Conservation (phyloP, 2,329 filamentous ascomycete species). For the Colletotrichum tanaceti region DNA sequence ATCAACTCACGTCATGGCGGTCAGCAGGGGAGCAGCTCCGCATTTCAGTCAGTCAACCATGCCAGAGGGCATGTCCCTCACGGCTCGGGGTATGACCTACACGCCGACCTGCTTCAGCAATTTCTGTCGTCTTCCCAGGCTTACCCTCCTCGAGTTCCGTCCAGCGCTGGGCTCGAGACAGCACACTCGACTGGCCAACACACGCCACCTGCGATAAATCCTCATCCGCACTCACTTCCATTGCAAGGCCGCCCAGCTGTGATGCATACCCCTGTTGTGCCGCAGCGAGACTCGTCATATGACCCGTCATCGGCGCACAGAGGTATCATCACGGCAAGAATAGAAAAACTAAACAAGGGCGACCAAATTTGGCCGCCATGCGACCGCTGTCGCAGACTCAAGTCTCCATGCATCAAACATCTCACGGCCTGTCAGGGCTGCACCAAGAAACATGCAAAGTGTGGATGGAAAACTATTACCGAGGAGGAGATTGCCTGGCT, state of each 20-base stretch:
- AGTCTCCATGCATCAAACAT: constrained; percentile 86
- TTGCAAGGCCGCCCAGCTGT: constrained; percentile 45
- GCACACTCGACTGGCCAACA: constrained; percentile 43
- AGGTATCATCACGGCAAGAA: constrained; percentile 75
- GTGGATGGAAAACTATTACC: constrained; percentile 84
- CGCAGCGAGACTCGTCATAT: constrained; percentile 46
- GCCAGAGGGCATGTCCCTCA: constrained; percentile 44
- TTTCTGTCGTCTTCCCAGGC: constrained; percentile 52
- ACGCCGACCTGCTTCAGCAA: constrained; percentile 67
- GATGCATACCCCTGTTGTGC: constrained; percentile 45
- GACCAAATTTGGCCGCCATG: constrained; percentile 84
- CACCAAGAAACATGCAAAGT: constrained; percentile 91
- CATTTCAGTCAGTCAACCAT: constrained; percentile 52
- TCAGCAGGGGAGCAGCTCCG: constrained; percentile 50
- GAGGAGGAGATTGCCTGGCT: constrained; percentile 70
- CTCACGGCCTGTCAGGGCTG: constrained; percentile 88
- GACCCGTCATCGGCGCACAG: constrained; percentile 51
- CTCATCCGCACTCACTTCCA: constrained; percentile 43
- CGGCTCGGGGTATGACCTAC: constrained; percentile 58
- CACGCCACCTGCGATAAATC: constrained; percentile 46
- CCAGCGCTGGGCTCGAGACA: constrained; percentile 40
- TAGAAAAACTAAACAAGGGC: constrained; percentile 80
- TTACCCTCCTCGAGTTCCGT: constrained; percentile 35
- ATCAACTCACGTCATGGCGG: constrained; percentile 72
- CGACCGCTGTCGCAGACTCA: constrained; percentile 82